Evolutionary conservation across 257 asterid species (phyloP), one percentile per base, ranked within the genome.

Genomic region (Salvia miltiorrhiza): DNA sequence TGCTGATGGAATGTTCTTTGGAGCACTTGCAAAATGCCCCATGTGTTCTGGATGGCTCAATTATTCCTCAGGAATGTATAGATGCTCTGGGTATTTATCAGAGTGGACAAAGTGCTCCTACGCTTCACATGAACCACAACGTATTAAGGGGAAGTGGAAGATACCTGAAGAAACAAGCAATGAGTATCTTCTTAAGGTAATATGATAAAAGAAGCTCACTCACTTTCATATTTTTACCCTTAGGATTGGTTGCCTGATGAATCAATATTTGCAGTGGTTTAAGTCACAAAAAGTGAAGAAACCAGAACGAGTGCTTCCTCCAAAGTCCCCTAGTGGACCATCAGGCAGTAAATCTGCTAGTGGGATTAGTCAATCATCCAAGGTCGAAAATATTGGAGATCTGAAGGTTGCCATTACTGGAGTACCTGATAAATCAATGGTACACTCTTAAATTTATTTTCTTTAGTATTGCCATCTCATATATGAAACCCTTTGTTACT

Each of bases 1-100:
- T 87, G 97, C 94, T 33, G 99, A 94, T 67, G 97, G 97, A 67
- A 94, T 94, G 99, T 82, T 81, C 67, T 94, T 91, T 68, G 97
- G 99, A 70, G 92, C 88, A 52, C 97, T 89, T 77, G 84, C 75
- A 32, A 84, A 67, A 76, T 94, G 99, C 69, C 88, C 89, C 47
- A 81, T 82, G 77, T 94, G 99, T 72, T 78, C 86, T 37, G 99
- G 97, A 65, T 80, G 79, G 74, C 93, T 91, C 75, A 85, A 76
- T 53, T 94, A 91, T 74, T 79, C 93, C 44, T 80, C 84, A 26
- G 86, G 99, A 76, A 87, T 77, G 95, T 94, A 94, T 61, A 85
- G 83, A 78, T 94, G 99, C 75, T 57, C 58, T 73, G 97, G 97
- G 23, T 91, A 69, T 85, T 49, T 91, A 71, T 86, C 99, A 65